phyloP scores from a whole-genome alignment of 257 asterid species.

The Cordia subcordata region DNA sequence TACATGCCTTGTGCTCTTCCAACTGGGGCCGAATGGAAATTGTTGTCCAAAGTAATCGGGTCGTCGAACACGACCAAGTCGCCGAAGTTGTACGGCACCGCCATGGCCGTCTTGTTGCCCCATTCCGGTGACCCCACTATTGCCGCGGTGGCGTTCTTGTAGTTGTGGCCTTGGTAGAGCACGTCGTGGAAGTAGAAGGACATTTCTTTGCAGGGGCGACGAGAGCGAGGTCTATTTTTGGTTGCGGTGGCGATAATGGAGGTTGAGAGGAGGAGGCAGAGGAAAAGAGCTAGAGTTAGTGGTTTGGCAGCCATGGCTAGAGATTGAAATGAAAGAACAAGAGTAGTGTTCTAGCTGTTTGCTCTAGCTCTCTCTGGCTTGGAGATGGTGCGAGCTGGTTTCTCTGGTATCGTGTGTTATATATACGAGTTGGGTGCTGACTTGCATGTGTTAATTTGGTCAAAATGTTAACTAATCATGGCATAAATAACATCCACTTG shows the following conservation, averaged over 20 bases:
- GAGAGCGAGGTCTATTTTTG: conserved; percentile 2
- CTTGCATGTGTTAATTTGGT: too few relatives aligned
- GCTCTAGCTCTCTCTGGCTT: too few relatives aligned
- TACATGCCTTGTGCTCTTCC: conserved; percentile 71
- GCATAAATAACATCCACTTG: too few relatives aligned
- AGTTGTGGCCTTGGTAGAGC: conserved; percentile 58
- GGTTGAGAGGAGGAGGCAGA: conserved; percentile 5
- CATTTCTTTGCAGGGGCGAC: conserved; percentile 50
- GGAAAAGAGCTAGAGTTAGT: conserved; percentile 13
- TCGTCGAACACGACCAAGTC: conserved; percentile 68
- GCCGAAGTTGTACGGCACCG: conserved; percentile 44
- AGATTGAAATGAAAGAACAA: too few relatives aligned
- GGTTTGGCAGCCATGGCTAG: conserved; percentile 20
- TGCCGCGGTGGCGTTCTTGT: conserved; percentile 60
- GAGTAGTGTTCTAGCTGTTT: too few relatives aligned
- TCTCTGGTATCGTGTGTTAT: too few relatives aligned
- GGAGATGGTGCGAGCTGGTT: too few relatives aligned
- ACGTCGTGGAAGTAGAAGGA: conserved; percentile 72
- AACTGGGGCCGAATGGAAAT: conserved; percentile 57
- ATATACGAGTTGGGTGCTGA: too few relatives aligned
- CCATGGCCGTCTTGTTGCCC: conserved; percentile 55
- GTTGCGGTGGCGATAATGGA: background rate
- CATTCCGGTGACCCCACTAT: conserved; percentile 64
- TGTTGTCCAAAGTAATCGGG: conserved; percentile 68
- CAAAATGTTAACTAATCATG: too few relatives aligned